A percentile compares a stretch with the other conserved stretches of the same genome.
phyloP scores from a whole-genome alignment of 768 basidiomycete genomes.

The Leucosporidium creatinivorum region DNA sequence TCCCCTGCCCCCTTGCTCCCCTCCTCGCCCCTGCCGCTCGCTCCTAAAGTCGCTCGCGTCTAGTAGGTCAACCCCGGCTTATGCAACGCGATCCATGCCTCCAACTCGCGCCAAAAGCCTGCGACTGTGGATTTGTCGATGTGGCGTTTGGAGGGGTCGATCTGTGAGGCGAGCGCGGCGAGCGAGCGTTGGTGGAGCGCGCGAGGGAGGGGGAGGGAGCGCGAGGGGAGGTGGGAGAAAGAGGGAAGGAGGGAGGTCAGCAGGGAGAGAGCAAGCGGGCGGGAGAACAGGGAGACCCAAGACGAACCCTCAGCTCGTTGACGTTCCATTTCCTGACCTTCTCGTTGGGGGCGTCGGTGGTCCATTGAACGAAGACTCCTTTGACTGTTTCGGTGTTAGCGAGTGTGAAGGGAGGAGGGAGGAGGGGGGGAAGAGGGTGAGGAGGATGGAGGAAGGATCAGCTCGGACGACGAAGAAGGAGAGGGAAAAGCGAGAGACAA shows the following conservation, averaged over 20 bases:
- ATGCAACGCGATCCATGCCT: slow-evolving; percentile 71
- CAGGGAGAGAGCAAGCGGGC: neutral
- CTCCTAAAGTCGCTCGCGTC: too few relatives aligned
- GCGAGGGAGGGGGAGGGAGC: too few relatives aligned
- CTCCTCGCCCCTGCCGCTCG: too few relatives aligned
- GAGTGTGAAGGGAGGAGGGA: neutral
- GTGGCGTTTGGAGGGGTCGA: slow-evolving; percentile 81
- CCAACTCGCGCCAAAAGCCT: slow-evolving; percentile 89
- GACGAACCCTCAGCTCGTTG: slow-evolving; percentile 71
- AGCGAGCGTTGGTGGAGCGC: neutral
- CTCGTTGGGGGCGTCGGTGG: slow-evolving; percentile 78
- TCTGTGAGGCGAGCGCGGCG: slow-evolving; percentile 48
- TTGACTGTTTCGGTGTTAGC: slow-evolving; percentile 55
- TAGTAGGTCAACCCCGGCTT: slow-evolving; percentile 49
- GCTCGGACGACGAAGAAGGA: neutral
- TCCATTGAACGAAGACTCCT: slow-evolving; percentile 90
- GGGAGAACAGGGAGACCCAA: neutral
- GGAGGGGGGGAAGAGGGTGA: neutral
- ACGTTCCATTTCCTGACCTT: slow-evolving; percentile 97
- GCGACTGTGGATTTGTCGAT: slow-evolving; percentile 91
- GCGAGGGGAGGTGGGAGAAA: too few relatives aligned
- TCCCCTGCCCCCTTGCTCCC: too few relatives aligned
- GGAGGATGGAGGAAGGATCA: neutral
- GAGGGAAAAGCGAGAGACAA: neutral
- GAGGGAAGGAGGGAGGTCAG: too few relatives aligned